Base-by-base conservation (phyloP, 176 grass and related monocot genomes). In the Oryza meyeriana region DNA sequence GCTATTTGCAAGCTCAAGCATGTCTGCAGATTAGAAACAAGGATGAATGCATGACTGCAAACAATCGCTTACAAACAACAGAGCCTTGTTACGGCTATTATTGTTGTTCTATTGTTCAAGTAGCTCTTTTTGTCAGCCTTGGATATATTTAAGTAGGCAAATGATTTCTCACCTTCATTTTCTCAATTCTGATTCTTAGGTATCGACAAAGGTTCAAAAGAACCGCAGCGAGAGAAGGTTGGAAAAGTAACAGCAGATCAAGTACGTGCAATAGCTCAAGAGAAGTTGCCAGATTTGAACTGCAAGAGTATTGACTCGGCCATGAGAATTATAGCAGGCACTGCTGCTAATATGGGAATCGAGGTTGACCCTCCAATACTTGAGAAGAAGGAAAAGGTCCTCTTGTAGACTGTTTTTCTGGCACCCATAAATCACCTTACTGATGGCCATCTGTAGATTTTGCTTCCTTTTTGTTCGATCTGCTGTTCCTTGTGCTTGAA, bases 281-380 rank as follows among this genome's bases (percentile, higher is more conserved):
- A 94, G 68, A 97, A 97, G 76, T 85, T 97, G 75, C 95, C 92
- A 0, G 95, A 94, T 73, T 87, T 97, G 78, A 94, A 97, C 83
- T 97, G 92, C 77, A 97, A 88, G 64, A 97, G 58, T 65, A 91
- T 94, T 13, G 95, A 97, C 12, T 92, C 95, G 6, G 92, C 95
- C 20, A 97, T 97, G 95, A 90, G 90, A 77, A 94, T 94, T 74
- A 89, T 97, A 25, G 90, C 95, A 28, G 95, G 95, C 74, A 97
- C 92, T 28, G 95, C 95, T 0, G 92, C 90, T 79, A 97, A 97
- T 86, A 97, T 97, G 95, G 95, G 92, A 64, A 97, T 97, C 45
- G 90, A 91, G 34, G 32, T 92, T 22, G 92, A 97, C 28, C 92
- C 95, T 34, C 88, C 95, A 38, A 87, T 97, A 32, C 88, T 97